phyloP scores from a whole-genome alignment of 495 filamentous ascomycete species.

The Copromyces sp. region DNA sequence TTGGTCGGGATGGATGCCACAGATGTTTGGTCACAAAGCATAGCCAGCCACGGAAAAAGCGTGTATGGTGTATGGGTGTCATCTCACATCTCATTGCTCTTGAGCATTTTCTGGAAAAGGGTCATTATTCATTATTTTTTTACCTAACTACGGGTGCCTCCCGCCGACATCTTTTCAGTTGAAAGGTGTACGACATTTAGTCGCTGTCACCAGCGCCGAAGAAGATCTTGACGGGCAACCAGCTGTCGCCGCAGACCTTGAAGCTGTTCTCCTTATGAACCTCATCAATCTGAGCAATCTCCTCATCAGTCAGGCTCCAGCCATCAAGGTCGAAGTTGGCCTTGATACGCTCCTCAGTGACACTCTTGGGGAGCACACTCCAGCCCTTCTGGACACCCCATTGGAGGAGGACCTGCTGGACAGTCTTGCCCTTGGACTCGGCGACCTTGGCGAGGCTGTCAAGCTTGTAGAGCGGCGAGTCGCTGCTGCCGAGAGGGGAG shows the following conservation, averaged over 20 bases:
- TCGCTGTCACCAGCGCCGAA: constrained; percentile 73
- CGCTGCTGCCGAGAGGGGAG: constrained; percentile 51
- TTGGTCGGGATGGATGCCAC: neutral
- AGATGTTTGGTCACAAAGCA: neutral
- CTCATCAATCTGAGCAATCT: constrained; percentile 51
- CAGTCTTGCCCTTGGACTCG: constrained; percentile 55
- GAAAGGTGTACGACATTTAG: neutral
- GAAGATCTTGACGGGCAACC: constrained; percentile 73
- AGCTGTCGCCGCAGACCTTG: constrained; percentile 62
- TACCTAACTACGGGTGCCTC: neutral
- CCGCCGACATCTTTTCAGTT: neutral
- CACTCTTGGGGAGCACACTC: constrained; percentile 64
- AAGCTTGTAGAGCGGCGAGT: constrained; percentile 51
- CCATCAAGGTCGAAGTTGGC: constrained; percentile 53
- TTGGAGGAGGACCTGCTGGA: constrained; percentile 54
- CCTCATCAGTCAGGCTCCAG: constrained; percentile 54
- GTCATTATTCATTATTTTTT: neutral
- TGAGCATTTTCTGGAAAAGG: neutral
- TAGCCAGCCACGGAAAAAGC: neutral
- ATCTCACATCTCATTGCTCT: neutral
- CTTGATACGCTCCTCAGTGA: constrained; percentile 52
- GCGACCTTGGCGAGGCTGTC: constrained; percentile 49
- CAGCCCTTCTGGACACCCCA: constrained; percentile 66
- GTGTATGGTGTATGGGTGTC: neutral
- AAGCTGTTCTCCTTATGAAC: constrained; percentile 49